Evolutionary conservation across 1,284 basidiomycete genomes (phyloP).

Genomic region (Clitocybe nebularis): DNA sequence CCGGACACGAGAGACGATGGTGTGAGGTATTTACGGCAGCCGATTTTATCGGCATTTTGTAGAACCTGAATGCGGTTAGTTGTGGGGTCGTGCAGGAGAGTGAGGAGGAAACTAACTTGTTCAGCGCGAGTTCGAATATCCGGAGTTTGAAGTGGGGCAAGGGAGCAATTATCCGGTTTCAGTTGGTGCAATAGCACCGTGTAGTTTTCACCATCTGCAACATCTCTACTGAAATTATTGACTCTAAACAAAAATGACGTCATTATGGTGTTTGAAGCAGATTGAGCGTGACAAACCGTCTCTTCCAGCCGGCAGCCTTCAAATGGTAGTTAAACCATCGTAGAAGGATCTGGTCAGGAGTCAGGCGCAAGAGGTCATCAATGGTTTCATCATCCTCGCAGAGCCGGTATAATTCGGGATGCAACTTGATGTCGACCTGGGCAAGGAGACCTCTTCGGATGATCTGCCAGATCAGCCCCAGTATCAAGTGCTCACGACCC

Average conservation of each 20-base stretch:
- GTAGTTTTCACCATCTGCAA: slow-evolving; percentile 96
- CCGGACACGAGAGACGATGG: slow-evolving; percentile 88
- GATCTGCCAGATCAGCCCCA: slow-evolving; percentile 99
- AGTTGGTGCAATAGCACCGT: slow-evolving; percentile 94
- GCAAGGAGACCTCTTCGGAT: slow-evolving; percentile 91
- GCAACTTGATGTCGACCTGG: slow-evolving; percentile 97
- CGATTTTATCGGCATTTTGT: slow-evolving; percentile 90
- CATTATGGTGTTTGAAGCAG: slow-evolving; percentile 7
- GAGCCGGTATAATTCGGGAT: slow-evolving; percentile 93
- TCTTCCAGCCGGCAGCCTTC: slow-evolving; percentile 90
- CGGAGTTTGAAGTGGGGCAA: slow-evolving; percentile 82
- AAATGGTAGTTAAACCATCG: slow-evolving; percentile 99
- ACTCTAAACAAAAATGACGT: slow-evolving; percentile 56
- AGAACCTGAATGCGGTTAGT: slow-evolving; percentile 51
- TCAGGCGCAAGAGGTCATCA: slow-evolving; percentile 90
- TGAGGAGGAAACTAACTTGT: slow-evolving; percentile 40
- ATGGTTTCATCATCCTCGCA: slow-evolving; percentile 97
- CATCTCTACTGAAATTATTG: slow-evolving; percentile 96
- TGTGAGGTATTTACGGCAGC: slow-evolving; percentile 95
- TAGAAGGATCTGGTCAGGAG: slow-evolving; percentile 94
- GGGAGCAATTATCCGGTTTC: slow-evolving; percentile 91
- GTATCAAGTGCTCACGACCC: slow-evolving; percentile 93
- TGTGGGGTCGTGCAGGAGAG: background rate
- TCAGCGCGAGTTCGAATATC: slow-evolving; percentile 87
- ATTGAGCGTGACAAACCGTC: slow-evolving; percentile 48